Percentiles rank a stretch among this genome's conserved stretches.
Conservation (phyloP, 495 filamentous ascomycete genomes). For the Saxophila tyrrhenica region DNA sequence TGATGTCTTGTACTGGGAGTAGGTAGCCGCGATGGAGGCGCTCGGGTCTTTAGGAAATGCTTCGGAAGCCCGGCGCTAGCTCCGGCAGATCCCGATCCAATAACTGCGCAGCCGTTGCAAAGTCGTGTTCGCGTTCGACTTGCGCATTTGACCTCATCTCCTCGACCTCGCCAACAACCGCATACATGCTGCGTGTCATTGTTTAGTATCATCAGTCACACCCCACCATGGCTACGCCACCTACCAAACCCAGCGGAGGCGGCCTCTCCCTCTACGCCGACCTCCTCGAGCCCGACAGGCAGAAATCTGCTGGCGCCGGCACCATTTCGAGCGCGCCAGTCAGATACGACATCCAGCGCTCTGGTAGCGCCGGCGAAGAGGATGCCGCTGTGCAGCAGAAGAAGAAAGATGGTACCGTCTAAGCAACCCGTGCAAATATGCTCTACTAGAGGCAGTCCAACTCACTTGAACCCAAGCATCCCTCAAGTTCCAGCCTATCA, state of each 20-base stretch:
- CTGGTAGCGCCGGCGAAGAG: conserved; percentile 51
- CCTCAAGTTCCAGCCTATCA: conserved; percentile 80
- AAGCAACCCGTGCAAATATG: conserved; percentile 25
- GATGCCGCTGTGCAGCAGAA: conserved; percentile 58
- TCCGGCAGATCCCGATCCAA: background rate
- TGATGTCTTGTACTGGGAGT: no score
- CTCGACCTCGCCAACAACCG: background rate
- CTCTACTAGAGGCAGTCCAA: conserved; percentile 36
- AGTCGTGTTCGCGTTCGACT: no score
- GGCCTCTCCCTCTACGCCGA: conserved; percentile 53
- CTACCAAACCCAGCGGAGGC: conserved; percentile 15
- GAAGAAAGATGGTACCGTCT: conserved; percentile 59
- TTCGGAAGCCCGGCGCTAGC: background rate
- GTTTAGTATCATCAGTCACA: background rate
- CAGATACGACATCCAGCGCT: conserved; percentile 49
- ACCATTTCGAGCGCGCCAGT: conserved; percentile 71
- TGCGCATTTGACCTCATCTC: no score
- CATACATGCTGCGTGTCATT: background rate
- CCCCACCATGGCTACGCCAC: conserved; percentile 21
- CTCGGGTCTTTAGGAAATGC: no score
- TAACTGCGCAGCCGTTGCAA: background rate
- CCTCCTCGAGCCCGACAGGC: conserved; percentile 44
- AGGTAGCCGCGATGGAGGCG: no score
- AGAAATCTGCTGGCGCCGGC: conserved; percentile 35
- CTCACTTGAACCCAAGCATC: conserved; percentile 41